Conservation (phyloP, 208 protist species). For the Crithidia sp. region DNA sequence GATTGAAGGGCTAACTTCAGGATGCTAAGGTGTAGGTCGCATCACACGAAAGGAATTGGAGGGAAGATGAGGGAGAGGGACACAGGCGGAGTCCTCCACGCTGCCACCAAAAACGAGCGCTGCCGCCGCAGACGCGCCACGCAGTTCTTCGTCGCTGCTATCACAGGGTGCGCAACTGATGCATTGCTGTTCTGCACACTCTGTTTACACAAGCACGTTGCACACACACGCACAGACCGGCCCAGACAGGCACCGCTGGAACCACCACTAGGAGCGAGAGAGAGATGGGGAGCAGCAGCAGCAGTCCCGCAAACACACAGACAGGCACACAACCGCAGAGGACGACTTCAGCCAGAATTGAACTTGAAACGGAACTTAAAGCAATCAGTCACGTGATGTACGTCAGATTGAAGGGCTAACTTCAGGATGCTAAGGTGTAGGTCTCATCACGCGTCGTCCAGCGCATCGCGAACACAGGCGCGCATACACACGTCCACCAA, state of each 20-base stretch:
- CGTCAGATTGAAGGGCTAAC: constrained; percentile 59
- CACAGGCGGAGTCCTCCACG: not conserved
- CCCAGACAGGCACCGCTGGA: no score
- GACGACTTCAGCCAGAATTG: constrained; percentile 15
- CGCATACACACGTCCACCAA: constrained; percentile 6
- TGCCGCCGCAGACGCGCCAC: no score
- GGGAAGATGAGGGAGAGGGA: not conserved
- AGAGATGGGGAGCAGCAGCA: not conserved
- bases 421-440: constrained; percentile 37
- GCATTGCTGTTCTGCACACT: constrained; percentile 1
- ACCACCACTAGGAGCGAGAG: no score
- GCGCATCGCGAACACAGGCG: not conserved
- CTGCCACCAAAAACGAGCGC: no score
- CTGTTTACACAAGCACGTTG: constrained; percentile 42
- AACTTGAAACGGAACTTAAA: constrained; percentile 28
- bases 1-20: constrained; percentile 73
- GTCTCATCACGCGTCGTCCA: constrained; percentile 30
- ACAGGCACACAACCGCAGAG: not conserved
- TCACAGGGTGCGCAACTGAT: constrained; percentile 22
- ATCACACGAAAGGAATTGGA: constrained; percentile 15
- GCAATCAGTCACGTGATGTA: constrained; percentile 21
- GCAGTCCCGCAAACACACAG: not conserved
- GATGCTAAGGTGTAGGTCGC: constrained; percentile 30
- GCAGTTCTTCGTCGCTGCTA: constrained; percentile 32
- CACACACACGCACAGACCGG: not conserved